Base-by-base conservation (phyloP, 495 filamentous ascomycete species). In the Aspergillus sclerotiicarbonarius region DNA sequence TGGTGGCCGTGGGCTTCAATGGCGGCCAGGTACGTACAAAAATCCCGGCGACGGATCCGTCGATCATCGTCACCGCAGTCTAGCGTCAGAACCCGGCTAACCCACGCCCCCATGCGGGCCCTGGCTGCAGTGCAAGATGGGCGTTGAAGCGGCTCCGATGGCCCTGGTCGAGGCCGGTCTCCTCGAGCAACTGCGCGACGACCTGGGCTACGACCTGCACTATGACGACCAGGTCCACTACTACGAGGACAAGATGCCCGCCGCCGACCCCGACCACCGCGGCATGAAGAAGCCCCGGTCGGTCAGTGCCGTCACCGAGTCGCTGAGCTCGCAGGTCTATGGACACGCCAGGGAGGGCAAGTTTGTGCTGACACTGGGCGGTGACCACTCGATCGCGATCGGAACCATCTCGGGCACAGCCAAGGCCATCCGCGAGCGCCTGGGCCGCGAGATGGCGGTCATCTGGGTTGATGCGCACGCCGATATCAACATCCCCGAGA, bases 391-490 rank as follows among this genome's bases (percentile, higher is more conserved):
- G 50, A 96, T 99, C 64, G 94, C 95, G 51, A 95, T 99, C 66
- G 94, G 94, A 39, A 92, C 90, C 20, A 84, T 98, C 56, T 85
- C 87, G 16, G 94, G 94, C 4, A 88, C 87, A 2, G 86, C 91
- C 35, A 89, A 87, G 75, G 94, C 94, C 0, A 87, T 91, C 53
- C 83, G 87, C 35, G 91, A 98, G 77, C 77, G 94, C 31, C 71
- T 94, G 56, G 84, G 85, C 13, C 78, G 86, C 41, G 92, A 97
- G 58, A 82, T 96, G 46, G 93, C 91, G 0, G 90, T 99, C 8
- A 93, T 99, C 67, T 99, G 94, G 94, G 94, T 99, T 6, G 94
- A 99, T 72, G 94, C 94, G 19, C 94, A 99, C 68, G 90, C 92
- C 19, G 94, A 98, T 67, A 96, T 99, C 80, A 99, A 99, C 73